phyloP scores from a whole-genome alignment of 2,329 filamentous ascomycete species.

The Hypoxylon sp. region DNA sequence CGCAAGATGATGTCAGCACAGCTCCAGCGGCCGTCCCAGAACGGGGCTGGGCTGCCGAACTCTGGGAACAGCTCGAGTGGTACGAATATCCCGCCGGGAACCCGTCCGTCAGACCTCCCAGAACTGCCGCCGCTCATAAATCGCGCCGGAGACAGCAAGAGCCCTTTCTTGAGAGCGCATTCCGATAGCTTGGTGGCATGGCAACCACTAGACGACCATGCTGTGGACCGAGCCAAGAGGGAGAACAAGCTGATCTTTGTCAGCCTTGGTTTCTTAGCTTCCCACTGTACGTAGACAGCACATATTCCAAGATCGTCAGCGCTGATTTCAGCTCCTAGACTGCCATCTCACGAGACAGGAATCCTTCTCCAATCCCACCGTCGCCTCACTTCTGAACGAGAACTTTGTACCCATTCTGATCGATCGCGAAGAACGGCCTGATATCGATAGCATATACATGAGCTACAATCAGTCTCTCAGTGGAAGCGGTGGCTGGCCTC shows the following conservation, averaged over 20 bases:
- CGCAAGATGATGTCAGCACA: constrained; percentile 46
- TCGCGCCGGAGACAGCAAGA: constrained; percentile 52
- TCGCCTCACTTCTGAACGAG: constrained; percentile 83
- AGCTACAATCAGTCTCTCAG: constrained; percentile 96
- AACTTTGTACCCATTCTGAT: constrained; percentile 91
- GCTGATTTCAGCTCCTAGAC: constrained; percentile 55
- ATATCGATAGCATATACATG: constrained; percentile 97
- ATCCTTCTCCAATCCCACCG: constrained; percentile 83
- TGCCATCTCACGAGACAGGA: constrained; percentile 93
- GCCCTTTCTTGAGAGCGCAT: constrained; percentile 73
- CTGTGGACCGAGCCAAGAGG: constrained; percentile 76
- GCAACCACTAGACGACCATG: constrained; percentile 85
- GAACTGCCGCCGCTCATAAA: constrained; percentile 45
- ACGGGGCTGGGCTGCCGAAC: constrained; percentile 16
- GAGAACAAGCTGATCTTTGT: constrained; percentile 91
- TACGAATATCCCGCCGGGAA: constrained; percentile 15
- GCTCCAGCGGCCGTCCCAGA: constrained; percentile 40
- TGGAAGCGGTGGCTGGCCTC: constrained; percentile 88
- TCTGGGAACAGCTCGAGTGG: constrained; percentile 9
- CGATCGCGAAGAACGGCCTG: constrained; percentile 91
- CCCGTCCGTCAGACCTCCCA: constrained; percentile 1
- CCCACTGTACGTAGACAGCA: constrained; percentile 75
- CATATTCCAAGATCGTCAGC: background rate
- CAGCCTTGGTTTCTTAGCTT: constrained; percentile 93
- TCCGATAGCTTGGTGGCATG: constrained; percentile 85